A percentile compares a stretch with the other conserved stretches of the same genome.
Conservation (phyloP, 768 basidiomycete species). For the Tylopilus felleus region DNA sequence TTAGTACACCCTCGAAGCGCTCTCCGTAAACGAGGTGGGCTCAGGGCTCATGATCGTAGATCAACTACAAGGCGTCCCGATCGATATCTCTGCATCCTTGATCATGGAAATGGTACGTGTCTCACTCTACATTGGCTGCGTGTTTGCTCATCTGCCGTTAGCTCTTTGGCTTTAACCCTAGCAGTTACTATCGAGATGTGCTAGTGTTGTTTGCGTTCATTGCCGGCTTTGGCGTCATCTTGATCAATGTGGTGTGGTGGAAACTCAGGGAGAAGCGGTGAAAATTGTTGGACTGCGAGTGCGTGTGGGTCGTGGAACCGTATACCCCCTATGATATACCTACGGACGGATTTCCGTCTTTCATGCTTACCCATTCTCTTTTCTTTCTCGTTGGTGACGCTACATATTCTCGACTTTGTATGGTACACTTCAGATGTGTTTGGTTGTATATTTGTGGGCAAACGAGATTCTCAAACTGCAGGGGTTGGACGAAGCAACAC, state of each 20-base stretch:
- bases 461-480: too few species aligned
- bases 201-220: constrained; percentile 85
- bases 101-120: constrained; percentile 78
- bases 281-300: constrained; percentile 1
- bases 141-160: constrained; percentile 23
- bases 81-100: constrained; percentile 72
- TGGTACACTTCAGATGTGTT: background rate
- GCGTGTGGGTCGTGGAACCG: background rate
- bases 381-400: background rate
- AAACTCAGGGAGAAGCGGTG: constrained; percentile 74
- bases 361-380: background rate
- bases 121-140: background rate
- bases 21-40: constrained; percentile 89
- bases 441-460: background rate
- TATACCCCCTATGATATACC: too few species aligned
- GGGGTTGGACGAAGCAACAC: too few species aligned
- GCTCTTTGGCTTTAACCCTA: constrained; percentile 82
- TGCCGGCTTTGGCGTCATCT: constrained; percentile 66
- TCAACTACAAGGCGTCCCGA: constrained; percentile 74
- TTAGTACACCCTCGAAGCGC: constrained; percentile 70
- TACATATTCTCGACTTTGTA: background rate
- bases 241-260: constrained; percentile 77
- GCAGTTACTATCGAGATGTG: constrained; percentile 88
- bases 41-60: constrained; percentile 85
- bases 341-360: background rate